Evolutionary conservation across 2,329 filamentous ascomycete species (phyloP), one percentile per base, ranked within the genome.

Genomic region (Aureobasidium melanogenum): DNA sequence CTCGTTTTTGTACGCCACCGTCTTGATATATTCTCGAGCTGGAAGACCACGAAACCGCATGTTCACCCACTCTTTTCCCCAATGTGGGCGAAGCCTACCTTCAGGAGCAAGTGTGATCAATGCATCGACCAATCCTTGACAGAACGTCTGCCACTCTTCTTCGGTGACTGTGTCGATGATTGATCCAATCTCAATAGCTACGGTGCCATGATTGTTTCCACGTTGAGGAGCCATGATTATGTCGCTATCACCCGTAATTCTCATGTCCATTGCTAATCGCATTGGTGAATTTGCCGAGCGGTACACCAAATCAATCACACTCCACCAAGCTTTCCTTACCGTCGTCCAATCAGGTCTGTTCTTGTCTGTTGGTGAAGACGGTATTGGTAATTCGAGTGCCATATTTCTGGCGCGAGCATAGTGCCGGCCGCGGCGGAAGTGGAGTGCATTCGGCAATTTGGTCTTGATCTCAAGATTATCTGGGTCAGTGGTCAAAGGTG

Each of bases 251-350:
- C 72, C 74, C 68, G 38, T 57, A 17, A 62, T 44, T 10, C 60
- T 44, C 60, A 62, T 62, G 24, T 58, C 60, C 43, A 62, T 44
- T 7, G 60, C 43, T 14, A 62, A 15, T 8, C 36, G 39, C 60
- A 62, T 57, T 0, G 60, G 60, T 75, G 52, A 46, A 6, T 63
- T 52, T 12, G 43, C 51, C 19, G 32, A 54, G 44, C 67, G 65
- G 63, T 80, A 79, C 14, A 73, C 73, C 1, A 74, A 68, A 5
- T 74, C 69, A 63, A 81, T 78, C 17, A 75, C 75, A 58, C 79
- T 77, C 78, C 79, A 80, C 79, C 79, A 80, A 0, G 77, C 78
- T 6, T 71, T 71, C 55, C 76, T 75, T 1, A 79, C 75, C 15
- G 75, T 67, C 12, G 67, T 68, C 64, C 72, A 78, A 67, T 80